Evolutionary conservation across 179 eudicot species (phyloP), one percentile per base, ranked within the genome.

Genomic region (Amaranthus tricolor): DNA sequence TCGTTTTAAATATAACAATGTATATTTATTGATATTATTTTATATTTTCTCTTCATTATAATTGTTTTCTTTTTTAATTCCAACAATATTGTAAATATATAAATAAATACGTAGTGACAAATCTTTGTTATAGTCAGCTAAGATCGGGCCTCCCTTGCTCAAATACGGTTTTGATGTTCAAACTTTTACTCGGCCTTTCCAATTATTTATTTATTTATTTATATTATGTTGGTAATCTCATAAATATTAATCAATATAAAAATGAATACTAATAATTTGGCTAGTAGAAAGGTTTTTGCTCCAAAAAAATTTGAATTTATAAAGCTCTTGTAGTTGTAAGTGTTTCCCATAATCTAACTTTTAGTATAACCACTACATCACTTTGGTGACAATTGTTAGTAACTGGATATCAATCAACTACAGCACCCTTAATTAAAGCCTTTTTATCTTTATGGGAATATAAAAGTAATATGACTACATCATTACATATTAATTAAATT

Each of bases 381-480:
- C 16, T 17, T 54, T 54, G n/a, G 58, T 54, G 14, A 54, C 58
- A 15, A 54, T 54, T 9, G 58, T 54, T 15, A 15, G 40, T 1
- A 31, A 54, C 16, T 54, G 14, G n/a, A 54, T 54, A 54, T 54
- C 58, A 15, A 63, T 63, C 67, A 63, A 9, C 12, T 2, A 63
- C 67, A 63, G 67, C 44, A 63, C 67, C 50, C 67, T 63, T 15
- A 43, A 63, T 63, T 12, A 63, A 43, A 15, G 50, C 67, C 50
- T 63, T 63, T 63, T 63, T 63, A 43, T 43, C 14, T 40, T 43
- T 63, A 40, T 63, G 67, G 48, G 49, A 63, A 63, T 14, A 7
- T 19, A 62, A 62, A 24, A 45, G 0, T 21, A 21, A 9, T 20
- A 60, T 61, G 43, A 61, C 44, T 24, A 21, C 14, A 21, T 9